These are phyloP conservation scores for Fusarium mundagurra DNA, from an alignment of 2,329 filamentous ascomycete genomes.

Conservation along the genomic window DNA sequence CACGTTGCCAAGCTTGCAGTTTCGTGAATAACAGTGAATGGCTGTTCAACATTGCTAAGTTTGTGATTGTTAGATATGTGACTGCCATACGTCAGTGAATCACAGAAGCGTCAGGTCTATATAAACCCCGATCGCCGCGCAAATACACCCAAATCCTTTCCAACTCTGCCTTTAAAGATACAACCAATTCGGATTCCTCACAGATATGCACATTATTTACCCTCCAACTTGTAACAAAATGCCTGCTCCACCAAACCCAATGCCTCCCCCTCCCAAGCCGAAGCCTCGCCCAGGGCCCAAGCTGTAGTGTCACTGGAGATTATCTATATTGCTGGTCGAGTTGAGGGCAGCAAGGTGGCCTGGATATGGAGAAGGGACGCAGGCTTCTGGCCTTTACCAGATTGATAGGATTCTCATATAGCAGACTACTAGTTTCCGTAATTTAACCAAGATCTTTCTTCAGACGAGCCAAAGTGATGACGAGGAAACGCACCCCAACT, in stretches of 20 bases:
- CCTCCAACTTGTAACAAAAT: rapidly evolving
- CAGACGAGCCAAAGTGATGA: rapidly evolving
- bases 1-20: rapidly evolving
- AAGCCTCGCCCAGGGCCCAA: background rate
- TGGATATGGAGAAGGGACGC: rapidly evolving
- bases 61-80: rapidly evolving
- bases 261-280: background rate
- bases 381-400: rapidly evolving
- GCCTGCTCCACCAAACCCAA: background rate
- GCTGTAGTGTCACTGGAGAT: rapidly evolving
- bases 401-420: rapidly evolving
- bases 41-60: rapidly evolving
- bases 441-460: rapidly evolving
- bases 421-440: no score
- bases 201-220: background rate
- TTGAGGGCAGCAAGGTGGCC: rapidly evolving
- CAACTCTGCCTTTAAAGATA: rapidly evolving
- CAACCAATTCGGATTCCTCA: rapidly evolving
- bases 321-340: rapidly evolving
- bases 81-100: background rate
- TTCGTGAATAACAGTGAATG: background rate
- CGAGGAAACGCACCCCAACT: background rate
- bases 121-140: background rate
- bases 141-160: rapidly evolving
- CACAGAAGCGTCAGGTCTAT: background rate